These are phyloP conservation scores for Trichodelitschia bisporula DNA, from an alignment of 495 filamentous ascomycete species.

Conservation along the genomic window DNA sequence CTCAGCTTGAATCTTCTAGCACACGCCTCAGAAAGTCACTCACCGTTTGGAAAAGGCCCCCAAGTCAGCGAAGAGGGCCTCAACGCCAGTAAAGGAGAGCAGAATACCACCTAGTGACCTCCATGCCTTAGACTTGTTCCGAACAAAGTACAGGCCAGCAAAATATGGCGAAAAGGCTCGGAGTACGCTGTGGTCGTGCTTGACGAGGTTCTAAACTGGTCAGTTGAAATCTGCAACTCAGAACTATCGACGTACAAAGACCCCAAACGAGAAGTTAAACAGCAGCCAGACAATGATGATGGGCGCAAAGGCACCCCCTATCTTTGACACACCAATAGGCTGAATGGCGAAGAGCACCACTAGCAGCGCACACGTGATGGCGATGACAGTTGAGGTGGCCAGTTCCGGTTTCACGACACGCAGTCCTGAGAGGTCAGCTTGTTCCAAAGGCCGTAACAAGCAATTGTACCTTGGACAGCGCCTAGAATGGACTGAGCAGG, in stretches of 20 bases:
- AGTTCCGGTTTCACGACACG: slow-evolving; percentile 25
- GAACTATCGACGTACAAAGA: too few species aligned
- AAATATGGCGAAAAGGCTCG: slow-evolving; percentile 9
- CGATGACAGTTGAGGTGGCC: slow-evolving; percentile 30
- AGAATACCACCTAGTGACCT: slow-evolving; percentile 39
- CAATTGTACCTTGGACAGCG: slow-evolving; percentile 44
- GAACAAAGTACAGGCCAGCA: slow-evolving; percentile 8
- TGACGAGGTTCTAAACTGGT: slow-evolving; percentile 26
- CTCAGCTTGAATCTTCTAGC: too few species aligned
- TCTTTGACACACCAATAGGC: slow-evolving; percentile 40
- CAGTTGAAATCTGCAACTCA: too few species aligned
- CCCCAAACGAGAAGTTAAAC: slow-evolving; percentile 41
- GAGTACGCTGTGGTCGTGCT: slow-evolving; percentile 5
- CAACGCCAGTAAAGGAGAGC: slow-evolving; percentile 49
- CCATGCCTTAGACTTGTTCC: slow-evolving; percentile 29
- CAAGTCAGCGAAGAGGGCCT: slow-evolving; percentile 49
- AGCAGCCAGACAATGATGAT: slow-evolving; percentile 50
- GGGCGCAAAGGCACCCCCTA: slow-evolving; percentile 41
- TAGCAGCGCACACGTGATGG: slow-evolving; percentile 41
- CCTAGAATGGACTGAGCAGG: slow-evolving; percentile 46
- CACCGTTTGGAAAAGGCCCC: slow-evolving; percentile 51
- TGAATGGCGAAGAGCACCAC: slow-evolving; percentile 44
- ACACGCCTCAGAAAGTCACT: too few species aligned
- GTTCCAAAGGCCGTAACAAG: too few species aligned
- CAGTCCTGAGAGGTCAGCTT: too few species aligned